Conservation (phyloP, 23 red algal genomes). For the Gracilaria domingensis region DNA sequence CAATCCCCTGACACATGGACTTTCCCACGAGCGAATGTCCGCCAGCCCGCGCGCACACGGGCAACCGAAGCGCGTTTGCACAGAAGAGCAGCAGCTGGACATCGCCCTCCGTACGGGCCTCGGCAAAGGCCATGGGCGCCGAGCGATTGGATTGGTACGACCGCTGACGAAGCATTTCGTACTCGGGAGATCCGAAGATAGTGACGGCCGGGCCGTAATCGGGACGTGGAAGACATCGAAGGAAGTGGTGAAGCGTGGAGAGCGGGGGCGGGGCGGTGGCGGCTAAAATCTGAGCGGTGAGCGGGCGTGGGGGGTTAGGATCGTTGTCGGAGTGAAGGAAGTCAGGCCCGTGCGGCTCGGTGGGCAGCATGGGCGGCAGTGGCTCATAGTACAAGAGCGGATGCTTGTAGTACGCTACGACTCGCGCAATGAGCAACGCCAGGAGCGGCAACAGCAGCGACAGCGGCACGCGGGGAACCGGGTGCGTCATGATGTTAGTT, state of each 20-base stretch:
- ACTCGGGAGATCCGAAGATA: constrained; percentile 49
- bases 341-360: constrained; percentile 1
- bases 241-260: constrained; percentile 32
- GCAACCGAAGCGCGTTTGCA: constrained; percentile 25
- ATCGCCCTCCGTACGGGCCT: constrained; percentile 12
- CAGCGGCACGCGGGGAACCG: background rate
- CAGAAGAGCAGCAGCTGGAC: constrained; percentile 24
- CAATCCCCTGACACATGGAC: constrained; percentile 47
- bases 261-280: constrained; percentile 18
- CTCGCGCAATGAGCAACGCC: background rate
- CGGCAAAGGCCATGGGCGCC: constrained; percentile 50
- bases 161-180: constrained; percentile 17
- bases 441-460: background rate
- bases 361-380: background rate
- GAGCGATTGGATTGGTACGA: constrained; percentile 34
- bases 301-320: constrained; percentile 16
- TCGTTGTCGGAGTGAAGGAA: constrained; percentile 9
- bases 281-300: constrained; percentile 31
- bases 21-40: constrained; percentile 64
- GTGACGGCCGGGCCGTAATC: constrained; percentile 12
- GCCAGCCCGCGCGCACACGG: constrained; percentile 42
- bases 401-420: constrained; percentile 20
- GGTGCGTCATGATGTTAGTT: background rate
- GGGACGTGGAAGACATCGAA: constrained; percentile 22
- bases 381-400: constrained; percentile 15